These are phyloP conservation scores for Suillus fuscotomentosus DNA, from an alignment of 768 basidiomycete species.

Conservation along the genomic window DNA sequence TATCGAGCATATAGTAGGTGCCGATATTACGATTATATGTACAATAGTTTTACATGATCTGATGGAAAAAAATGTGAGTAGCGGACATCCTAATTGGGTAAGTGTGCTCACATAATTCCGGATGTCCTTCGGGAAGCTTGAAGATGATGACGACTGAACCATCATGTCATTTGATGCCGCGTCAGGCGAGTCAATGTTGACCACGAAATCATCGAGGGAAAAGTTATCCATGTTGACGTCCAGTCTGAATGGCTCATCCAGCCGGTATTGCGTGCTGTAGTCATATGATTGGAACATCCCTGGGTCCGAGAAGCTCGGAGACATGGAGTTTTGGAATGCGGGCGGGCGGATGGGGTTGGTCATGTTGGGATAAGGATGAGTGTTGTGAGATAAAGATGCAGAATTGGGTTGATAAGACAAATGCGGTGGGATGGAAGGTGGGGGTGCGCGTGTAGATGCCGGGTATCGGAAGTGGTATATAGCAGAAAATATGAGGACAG, in stretches of 20 bases:
- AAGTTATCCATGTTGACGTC: constrained; percentile 29
- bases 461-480: constrained; percentile 56
- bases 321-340: constrained; percentile 9
- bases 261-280: constrained; percentile 20
- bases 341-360: background rate
- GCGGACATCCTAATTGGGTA: background rate
- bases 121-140: constrained; percentile 30
- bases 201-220: constrained; percentile 23
- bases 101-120: constrained; percentile 33
- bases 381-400: background rate
- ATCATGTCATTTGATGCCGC: background rate
- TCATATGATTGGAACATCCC: background rate
- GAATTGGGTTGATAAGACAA: background rate
- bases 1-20: background rate
- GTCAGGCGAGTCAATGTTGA: constrained; percentile 16
- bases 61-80: constrained; percentile 12
- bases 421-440: constrained; percentile 15
- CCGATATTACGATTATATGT: constrained; percentile 2
- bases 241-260: constrained; percentile 29
- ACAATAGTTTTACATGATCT: constrained; percentile 22
- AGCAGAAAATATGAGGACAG: constrained; percentile 50
- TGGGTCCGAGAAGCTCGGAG: background rate
- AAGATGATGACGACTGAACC: constrained; percentile 16
- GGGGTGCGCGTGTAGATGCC: constrained; percentile 11
- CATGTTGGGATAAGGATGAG: constrained; percentile 5